A percentile compares a stretch with the other conserved stretches of the same genome.
Conservation (phyloP, 2,329 filamentous ascomycete genomes). For the Clonostachys chloroleuca region DNA sequence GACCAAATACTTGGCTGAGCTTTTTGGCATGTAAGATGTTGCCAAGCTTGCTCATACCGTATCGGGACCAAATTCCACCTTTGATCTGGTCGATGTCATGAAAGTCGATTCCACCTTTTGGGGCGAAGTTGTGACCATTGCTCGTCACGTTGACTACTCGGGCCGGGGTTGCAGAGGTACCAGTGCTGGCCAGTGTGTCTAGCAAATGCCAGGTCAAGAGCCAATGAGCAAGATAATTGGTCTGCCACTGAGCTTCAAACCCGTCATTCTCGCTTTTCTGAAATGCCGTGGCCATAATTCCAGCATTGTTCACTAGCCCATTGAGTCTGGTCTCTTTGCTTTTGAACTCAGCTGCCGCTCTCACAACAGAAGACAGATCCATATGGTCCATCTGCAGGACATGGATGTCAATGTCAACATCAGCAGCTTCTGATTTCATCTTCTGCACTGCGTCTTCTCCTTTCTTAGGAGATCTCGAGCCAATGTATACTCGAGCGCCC, state of each 20-base stretch:
- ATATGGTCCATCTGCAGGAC: constrained; percentile 13
- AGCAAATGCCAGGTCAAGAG: neutral
- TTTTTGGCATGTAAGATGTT: too few relatives aligned
- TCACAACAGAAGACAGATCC: constrained; percentile 8
- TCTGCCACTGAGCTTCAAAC: too few relatives aligned
- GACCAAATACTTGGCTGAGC: too few relatives aligned
- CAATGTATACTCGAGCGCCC: constrained; percentile 18
- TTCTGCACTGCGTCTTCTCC: constrained; percentile 16
- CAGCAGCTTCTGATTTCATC: constrained; percentile 5
- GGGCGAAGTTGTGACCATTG: too few relatives aligned
- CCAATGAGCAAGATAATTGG: neutral
- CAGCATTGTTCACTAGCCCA: constrained; percentile 20
- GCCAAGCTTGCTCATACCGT: too few relatives aligned
- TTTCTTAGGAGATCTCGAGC: constrained; percentile 20
- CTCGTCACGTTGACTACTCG: too few relatives aligned
- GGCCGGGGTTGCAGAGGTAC: too few relatives aligned
- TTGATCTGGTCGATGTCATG: too few relatives aligned
- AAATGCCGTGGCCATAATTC: neutral
- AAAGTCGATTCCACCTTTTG: too few relatives aligned
- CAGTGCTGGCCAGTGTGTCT: neutral
- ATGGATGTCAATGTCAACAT: constrained; percentile 9
- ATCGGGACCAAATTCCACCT: too few relatives aligned
- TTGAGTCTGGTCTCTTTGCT: constrained; percentile 13
- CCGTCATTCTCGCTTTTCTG: too few relatives aligned
- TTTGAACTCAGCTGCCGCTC: constrained; percentile 10